A percentile compares a stretch with the other conserved stretches of the same genome.
Evolutionary conservation across 805 yeast genomes (phyloP).

Genomic region (Naumovozyma dairenensis): DNA sequence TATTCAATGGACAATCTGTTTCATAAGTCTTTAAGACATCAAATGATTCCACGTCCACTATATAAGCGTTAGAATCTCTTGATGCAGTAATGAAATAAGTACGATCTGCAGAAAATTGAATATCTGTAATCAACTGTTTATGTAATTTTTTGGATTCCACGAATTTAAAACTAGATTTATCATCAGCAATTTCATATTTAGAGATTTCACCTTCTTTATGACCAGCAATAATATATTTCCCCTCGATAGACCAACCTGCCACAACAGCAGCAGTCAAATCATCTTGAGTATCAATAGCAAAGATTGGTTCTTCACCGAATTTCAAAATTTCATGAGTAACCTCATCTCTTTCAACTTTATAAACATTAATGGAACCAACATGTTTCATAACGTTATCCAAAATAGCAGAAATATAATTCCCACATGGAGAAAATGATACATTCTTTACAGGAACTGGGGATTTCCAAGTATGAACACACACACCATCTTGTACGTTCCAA

Average conservation of each 20-base stretch:
- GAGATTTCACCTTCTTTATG: slow-evolving; percentile 81
- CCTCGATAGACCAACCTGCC: slow-evolving; percentile 81
- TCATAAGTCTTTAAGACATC: slow-evolving; percentile 61
- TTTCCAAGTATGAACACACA: slow-evolving; percentile 60
- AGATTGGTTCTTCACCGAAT: slow-evolving; percentile 42
- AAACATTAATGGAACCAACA: slow-evolving; percentile 65
- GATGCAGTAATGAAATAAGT: slow-evolving; percentile 89
- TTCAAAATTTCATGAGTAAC: slow-evolving; percentile 25
- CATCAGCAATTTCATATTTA: slow-evolving; percentile 68
- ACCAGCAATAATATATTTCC: slow-evolving; percentile 68
- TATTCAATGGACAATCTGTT: slow-evolving; percentile 89
- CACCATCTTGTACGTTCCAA: slow-evolving; percentile 78
- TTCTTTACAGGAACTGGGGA: slow-evolving; percentile 82
- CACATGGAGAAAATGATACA: slow-evolving; percentile 75
- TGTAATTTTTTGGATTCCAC: slow-evolving; percentile 54
- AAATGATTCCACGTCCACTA: slow-evolving; percentile 70
- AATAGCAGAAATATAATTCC: slow-evolving; percentile 57
- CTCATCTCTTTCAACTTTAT: slow-evolving; percentile 43
- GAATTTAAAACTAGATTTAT: slow-evolving; percentile 42
- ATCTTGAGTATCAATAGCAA: slow-evolving; percentile 51
- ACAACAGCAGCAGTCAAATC: slow-evolving; percentile 58
- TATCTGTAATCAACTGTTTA: slow-evolving; percentile 71
- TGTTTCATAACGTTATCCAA: slow-evolving; percentile 91
- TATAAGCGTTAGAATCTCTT: slow-evolving; percentile 76
- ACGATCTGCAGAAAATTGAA: slow-evolving; percentile 79